A percentile compares a stretch with the other conserved stretches of the same genome.
Conservation (phyloP, 768 basidiomycete genomes). For the Auricularia sp. region DNA sequence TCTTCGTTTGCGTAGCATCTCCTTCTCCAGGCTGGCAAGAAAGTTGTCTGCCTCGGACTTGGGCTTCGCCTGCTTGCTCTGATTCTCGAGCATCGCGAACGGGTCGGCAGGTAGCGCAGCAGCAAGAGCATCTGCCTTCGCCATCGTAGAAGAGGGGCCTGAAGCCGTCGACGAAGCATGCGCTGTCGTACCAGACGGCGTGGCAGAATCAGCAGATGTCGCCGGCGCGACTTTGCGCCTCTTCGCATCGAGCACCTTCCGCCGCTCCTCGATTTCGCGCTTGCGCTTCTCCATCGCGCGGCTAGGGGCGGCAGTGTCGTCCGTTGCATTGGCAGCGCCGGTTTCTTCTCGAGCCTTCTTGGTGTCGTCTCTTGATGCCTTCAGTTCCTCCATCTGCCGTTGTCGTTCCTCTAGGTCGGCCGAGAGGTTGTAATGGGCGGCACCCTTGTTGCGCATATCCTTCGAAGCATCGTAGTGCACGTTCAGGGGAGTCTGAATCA, state of each 20-base stretch:
- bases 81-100: slow-evolving; percentile 39
- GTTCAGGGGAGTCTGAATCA: slow-evolving; percentile 59
- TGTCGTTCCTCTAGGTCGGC: slow-evolving; percentile 69
- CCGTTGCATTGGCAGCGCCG: slow-evolving; percentile 48
- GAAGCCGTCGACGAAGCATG: not conserved
- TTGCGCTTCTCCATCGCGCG: slow-evolving; percentile 70
- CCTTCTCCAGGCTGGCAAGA: slow-evolving; percentile 53
- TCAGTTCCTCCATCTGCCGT: slow-evolving; percentile 77
- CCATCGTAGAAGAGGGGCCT: not conserved
- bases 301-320: slow-evolving; percentile 3
- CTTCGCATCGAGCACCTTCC: slow-evolving; percentile 54
- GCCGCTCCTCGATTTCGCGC: slow-evolving; percentile 73
- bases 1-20: slow-evolving; percentile 30
- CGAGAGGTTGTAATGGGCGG: slow-evolving; percentile 88
- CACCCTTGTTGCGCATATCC: slow-evolving; percentile 83
- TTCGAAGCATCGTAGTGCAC: slow-evolving; percentile 72
- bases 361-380: slow-evolving; percentile 59
- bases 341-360: slow-evolving; percentile 46
- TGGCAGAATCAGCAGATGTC: not conserved
- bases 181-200: not conserved
- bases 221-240: slow-evolving; percentile 38
- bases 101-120: slow-evolving; percentile 28
- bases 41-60: slow-evolving; percentile 45
- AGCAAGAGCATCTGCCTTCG: slow-evolving; percentile 5
- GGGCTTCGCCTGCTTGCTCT: slow-evolving; percentile 10